Percentiles rank a stretch among this genome's conserved stretches.
Evolutionary conservation across 106 monocot species (phyloP).

Genomic region (Vanilla planifolia): DNA sequence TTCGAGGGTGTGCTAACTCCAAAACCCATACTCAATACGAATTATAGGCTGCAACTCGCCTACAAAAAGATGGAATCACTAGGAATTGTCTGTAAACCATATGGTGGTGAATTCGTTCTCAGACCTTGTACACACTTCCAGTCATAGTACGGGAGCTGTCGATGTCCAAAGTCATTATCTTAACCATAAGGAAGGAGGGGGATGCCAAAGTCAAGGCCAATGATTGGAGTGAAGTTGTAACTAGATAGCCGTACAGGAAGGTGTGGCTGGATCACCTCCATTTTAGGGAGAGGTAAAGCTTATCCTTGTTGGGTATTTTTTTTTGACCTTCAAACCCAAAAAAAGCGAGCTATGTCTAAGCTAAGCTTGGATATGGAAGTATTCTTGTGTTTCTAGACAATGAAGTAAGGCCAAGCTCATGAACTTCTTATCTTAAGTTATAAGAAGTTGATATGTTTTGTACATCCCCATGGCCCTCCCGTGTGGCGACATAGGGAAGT

Average conservation of each 20-base stretch:
- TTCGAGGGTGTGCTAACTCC: no score
- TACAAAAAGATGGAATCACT: no score
- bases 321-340: no score
- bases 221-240: constrained; percentile 13
- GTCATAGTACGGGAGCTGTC: constrained; percentile 10
- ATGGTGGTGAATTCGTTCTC: constrained; percentile 3
- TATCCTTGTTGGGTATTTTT: constrained; percentile 9
- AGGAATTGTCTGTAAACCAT: constrained; percentile 2
- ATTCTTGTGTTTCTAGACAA: not conserved
- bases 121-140: constrained; percentile 2
- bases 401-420: not conserved
- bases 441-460: no score
- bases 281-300: constrained; percentile 9
- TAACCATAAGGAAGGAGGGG: constrained; percentile 7
- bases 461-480: no score
- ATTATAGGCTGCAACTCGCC: no score
- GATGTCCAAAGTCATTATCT: constrained; percentile 10
- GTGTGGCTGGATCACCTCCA: constrained; percentile 3
- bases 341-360: no score
- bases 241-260: constrained; percentile 9
- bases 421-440: not conserved
- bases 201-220: constrained; percentile 15
- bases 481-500: no score
- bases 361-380: no score
- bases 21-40: no score